Evolutionary conservation across 805 yeast species (phyloP), one percentile per base, ranked within the genome.

Genomic region (Hanseniaspora nectarophila): DNA sequence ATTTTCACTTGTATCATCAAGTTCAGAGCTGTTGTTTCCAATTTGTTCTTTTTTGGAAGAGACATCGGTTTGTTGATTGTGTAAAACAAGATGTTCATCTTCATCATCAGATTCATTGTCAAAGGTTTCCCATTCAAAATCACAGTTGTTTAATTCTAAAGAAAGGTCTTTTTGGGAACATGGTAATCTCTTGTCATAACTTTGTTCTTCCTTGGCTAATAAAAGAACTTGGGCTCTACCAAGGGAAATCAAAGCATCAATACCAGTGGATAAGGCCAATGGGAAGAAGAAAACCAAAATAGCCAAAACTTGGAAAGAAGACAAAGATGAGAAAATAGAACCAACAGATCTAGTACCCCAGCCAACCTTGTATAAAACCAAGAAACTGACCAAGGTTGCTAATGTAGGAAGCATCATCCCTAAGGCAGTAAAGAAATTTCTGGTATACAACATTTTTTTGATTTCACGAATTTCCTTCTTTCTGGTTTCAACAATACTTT

Each of bases 271-370:
- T 51, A 70, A 61, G 2, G 75, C 73, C 60, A 71, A 60, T 7
- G 75, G 75, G 45, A 72, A 56, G 63, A 71, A 60, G 47, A 70
- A 63, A 13, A 80, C 73, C 57, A 75, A 80, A 51, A 69, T 71
- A 0, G 81, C 65, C 54, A 81, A 71, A 6, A 72, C 69, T 57
- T 72, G 73, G 67, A 81, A 81, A 54, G 80, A 69, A 1, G 84
- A 71, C 32, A 81, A 65, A 5, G 86, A 81, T 2, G 85, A 70
- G 59, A 81, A 81, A 23, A 81, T 72, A 26, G 65, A 63, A 54
- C 73, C 70, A 5, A 77, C 70, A 56, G 66, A 68, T 49, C 61
- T 62, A 46, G 60, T 60, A 44, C 70, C 60, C 53, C 53, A 49
- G 16, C 64, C 55, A 31, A 67, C 56, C 42, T 67, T 73, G 56